Percentiles rank a stretch among this genome's conserved stretches.
phyloP scores from a whole-genome alignment of 345 rosid genomes.

The Passiflora organensis region DNA sequence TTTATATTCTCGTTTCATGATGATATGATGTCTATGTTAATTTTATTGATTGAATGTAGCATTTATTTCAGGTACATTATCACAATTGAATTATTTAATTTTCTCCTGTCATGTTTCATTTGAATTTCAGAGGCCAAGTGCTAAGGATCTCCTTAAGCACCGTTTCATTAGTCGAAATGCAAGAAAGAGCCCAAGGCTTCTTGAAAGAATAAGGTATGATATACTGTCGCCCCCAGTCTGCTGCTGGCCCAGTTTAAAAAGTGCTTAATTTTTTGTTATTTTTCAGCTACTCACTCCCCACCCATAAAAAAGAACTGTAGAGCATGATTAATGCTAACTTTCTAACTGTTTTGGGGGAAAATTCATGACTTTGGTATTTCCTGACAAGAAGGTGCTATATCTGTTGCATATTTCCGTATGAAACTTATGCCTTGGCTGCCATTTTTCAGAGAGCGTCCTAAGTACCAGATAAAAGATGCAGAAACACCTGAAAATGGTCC shows the following conservation, averaged over 20 bases:
- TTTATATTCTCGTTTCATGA: too few relatives aligned
- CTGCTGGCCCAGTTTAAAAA: too few relatives aligned
- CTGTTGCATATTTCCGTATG: conserved; percentile 18
- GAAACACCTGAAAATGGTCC: conserved; percentile 51
- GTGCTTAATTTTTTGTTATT: too few relatives aligned
- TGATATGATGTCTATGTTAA: too few relatives aligned
- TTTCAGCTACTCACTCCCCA: too few relatives aligned
- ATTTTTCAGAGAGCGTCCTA: conserved; percentile 83
- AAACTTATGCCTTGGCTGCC: conserved; percentile 14
- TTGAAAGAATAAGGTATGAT: conserved; percentile 87
- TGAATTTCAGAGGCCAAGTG: conserved; percentile 80
- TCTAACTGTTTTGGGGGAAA: too few relatives aligned
- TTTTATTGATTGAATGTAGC: too few relatives aligned
- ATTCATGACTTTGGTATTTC: too few relatives aligned
- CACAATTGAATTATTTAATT: too few relatives aligned
- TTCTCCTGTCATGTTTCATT: conserved; percentile 6
- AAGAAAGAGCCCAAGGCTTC: conserved; percentile 83
- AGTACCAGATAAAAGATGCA: conserved; percentile 58
- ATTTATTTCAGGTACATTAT: too few relatives aligned
- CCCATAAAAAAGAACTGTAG: too few relatives aligned
- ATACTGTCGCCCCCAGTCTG: background rate
- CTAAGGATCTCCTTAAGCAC: conserved; percentile 90
- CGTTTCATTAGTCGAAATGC: conserved; percentile 82
- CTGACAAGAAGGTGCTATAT: background rate
- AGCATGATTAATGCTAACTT: too few relatives aligned